A percentile compares a stretch with the other conserved stretches of the same genome.
phyloP scores from a whole-genome alignment of 2,329 filamentous ascomycete genomes.

The Byssothecium circinans region DNA sequence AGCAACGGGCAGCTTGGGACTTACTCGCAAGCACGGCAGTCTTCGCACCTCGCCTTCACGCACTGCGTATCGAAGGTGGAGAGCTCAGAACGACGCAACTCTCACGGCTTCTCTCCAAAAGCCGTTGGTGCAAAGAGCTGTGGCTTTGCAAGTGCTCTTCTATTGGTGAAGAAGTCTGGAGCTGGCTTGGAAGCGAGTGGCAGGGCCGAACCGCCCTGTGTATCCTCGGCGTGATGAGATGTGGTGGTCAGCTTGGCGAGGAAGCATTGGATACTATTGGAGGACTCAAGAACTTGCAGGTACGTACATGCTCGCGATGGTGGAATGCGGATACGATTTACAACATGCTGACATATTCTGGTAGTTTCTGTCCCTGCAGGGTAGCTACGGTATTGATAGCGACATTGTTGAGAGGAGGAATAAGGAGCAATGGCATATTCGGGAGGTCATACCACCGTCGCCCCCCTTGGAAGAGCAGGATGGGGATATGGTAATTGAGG shows the following conservation, averaged over 20 bases:
- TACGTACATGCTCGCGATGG: slow-evolving; percentile 11
- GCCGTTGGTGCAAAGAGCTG: slow-evolving; percentile 21
- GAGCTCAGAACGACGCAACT: slow-evolving; percentile 23
- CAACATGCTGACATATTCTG: slow-evolving; percentile 2
- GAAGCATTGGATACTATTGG: slow-evolving; percentile 20
- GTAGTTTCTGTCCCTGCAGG: slow-evolving; percentile 32
- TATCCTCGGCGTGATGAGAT: slow-evolving; percentile 23
- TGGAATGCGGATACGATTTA: not conserved
- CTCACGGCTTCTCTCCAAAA: slow-evolving; percentile 17
- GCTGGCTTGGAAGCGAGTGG: slow-evolving; percentile 23
- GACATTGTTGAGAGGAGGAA: slow-evolving; percentile 25
- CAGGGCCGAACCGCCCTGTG: slow-evolving; percentile 15
- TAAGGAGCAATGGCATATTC: slow-evolving; percentile 27
- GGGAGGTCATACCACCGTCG: slow-evolving; percentile 24
- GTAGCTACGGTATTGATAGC: slow-evolving; percentile 26
- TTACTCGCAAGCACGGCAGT: slow-evolving; percentile 12
- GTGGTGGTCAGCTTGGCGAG: slow-evolving; percentile 25
- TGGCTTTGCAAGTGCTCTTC: slow-evolving; percentile 23
- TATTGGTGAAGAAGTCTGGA: slow-evolving; percentile 22
- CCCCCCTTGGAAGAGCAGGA: slow-evolving; percentile 5
- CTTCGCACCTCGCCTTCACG: slow-evolving; percentile 21
- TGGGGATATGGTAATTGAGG: slow-evolving; percentile 28
- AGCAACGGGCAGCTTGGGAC: slow-evolving; percentile 23
- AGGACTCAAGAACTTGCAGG: slow-evolving; percentile 21
- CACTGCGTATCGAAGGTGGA: slow-evolving; percentile 25